Evolutionary conservation across 208 protist genomes (phyloP).

Genomic region (Crithidia brevicula): DNA sequence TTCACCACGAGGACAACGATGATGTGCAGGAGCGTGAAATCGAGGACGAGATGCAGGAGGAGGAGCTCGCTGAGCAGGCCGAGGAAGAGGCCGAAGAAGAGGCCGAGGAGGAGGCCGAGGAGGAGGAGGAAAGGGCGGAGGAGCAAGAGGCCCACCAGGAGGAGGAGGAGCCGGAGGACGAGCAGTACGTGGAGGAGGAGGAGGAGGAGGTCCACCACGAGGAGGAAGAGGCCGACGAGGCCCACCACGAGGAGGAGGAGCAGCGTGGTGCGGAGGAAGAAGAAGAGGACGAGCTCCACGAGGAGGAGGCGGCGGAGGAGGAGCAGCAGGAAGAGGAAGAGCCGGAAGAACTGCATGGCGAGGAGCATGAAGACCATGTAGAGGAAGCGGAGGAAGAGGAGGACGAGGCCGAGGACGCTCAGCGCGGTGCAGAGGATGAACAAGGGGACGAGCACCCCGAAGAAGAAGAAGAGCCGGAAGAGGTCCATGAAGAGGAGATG

Average conservation of each 20-base stretch:
- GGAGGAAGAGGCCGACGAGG: conserved; percentile 3
- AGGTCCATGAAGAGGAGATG: background rate
- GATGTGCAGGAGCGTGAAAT: conserved; percentile 5
- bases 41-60: conserved; percentile 13
- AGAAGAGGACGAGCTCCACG: conserved; percentile 4
- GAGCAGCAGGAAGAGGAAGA: conserved; percentile 11
- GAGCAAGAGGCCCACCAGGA: background rate
- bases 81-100: conserved; percentile 17
- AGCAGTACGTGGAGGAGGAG: background rate
- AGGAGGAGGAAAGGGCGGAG: background rate
- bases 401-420: too few species aligned
- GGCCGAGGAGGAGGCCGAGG: conserved; percentile 14
- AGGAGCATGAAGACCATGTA: background rate
- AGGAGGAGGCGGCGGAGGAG: conserved; percentile 15
- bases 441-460: background rate
- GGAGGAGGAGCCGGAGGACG: conserved; percentile 16
- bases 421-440: too few species aligned
- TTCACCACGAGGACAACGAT: conserved; percentile 14
- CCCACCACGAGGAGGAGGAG: conserved; percentile 11
- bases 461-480: background rate
- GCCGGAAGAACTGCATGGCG: background rate
- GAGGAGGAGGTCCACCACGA: conserved; percentile 7
- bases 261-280: conserved; percentile 18
- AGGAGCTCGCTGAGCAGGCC: conserved; percentile 8
- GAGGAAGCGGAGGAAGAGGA: background rate